Conservation (phyloP, 768 basidiomycete genomes). For the Tylopilus sp. region DNA sequence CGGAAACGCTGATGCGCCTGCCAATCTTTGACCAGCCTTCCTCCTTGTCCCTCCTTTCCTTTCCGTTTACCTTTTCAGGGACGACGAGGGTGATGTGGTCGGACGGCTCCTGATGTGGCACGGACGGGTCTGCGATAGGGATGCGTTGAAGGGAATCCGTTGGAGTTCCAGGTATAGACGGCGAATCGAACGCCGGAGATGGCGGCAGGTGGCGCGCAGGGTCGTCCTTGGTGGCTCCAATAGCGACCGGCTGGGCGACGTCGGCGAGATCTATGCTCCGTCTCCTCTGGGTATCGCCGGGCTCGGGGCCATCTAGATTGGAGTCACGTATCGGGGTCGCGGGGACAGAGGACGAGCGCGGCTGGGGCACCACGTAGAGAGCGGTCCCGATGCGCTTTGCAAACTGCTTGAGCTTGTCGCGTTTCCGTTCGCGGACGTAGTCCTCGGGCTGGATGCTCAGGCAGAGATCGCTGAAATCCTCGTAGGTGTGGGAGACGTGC, state of each 20-base stretch:
- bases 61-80: conserved; percentile 32
- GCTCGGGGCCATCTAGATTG: conserved; percentile 30
- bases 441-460: conserved; percentile 85
- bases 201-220: neutral
- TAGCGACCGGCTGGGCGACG: conserved; percentile 18
- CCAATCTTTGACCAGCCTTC: conserved; percentile 63
- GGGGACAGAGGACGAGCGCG: conserved; percentile 60
- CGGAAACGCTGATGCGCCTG: conserved; percentile 57
- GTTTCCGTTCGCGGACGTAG: conserved; percentile 66
- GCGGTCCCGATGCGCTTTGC: conserved; percentile 54
- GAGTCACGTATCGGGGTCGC: conserved; percentile 34
- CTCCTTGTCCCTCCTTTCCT: conserved; percentile 39
- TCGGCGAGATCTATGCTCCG: conserved; percentile 32
- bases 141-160: conserved; percentile 5
- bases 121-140: conserved; percentile 3
- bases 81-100: conserved; percentile 37
- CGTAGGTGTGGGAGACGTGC: conserved; percentile 71
- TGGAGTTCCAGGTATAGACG: conserved; percentile 17
- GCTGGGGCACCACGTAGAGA: conserved; percentile 28
- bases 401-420: conserved; percentile 72
- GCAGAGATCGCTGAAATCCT: conserved; percentile 93
- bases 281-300: conserved; percentile 27
- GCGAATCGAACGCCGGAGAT: conserved; percentile 4
- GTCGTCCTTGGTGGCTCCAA: conserved; percentile 3
- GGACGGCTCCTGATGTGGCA: conserved; percentile 10